These are phyloP conservation scores for Botryotinia globosa DNA, from an alignment of 2,329 filamentous ascomycete species.

Conservation along the genomic window DNA sequence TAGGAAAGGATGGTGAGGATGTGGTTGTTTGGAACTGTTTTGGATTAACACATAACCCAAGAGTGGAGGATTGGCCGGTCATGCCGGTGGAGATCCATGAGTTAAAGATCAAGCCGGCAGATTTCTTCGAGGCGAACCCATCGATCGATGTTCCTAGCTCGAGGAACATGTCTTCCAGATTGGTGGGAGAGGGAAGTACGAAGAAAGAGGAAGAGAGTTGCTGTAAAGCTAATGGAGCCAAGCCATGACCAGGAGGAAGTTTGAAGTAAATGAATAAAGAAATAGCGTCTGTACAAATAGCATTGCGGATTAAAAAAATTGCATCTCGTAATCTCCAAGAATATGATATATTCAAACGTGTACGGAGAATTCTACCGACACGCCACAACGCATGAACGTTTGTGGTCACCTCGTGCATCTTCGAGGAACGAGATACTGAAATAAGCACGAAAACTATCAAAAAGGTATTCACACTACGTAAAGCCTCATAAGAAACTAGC, in stretches of 20 bases:
- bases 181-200: not conserved
- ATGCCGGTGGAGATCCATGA: conserved; percentile 79
- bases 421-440: not conserved
- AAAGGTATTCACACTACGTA: no score
- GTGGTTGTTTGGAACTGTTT: conserved; percentile 93
- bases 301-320: not conserved
- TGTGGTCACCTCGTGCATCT: not conserved
- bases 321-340: not conserved
- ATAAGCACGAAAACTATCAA: no score
- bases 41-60: conserved; percentile 82
- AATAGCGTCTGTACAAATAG: not conserved
- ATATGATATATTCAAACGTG: not conserved
- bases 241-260: not conserved
- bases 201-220: not conserved
- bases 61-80: conserved; percentile 85
- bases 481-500: not conserved
- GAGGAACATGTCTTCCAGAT: not conserved
- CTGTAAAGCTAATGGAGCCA: not conserved
- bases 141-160: conserved; percentile 44
- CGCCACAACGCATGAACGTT: not conserved
- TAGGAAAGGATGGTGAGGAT: conserved; percentile 69
- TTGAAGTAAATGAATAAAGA: not conserved
- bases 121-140: conserved; percentile 51
- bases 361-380: not conserved
- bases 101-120: conserved; percentile 52